Evolutionary conservation across 257 asterid genomes (phyloP).

Genomic region (Ophiorrhiza pumila): DNA sequence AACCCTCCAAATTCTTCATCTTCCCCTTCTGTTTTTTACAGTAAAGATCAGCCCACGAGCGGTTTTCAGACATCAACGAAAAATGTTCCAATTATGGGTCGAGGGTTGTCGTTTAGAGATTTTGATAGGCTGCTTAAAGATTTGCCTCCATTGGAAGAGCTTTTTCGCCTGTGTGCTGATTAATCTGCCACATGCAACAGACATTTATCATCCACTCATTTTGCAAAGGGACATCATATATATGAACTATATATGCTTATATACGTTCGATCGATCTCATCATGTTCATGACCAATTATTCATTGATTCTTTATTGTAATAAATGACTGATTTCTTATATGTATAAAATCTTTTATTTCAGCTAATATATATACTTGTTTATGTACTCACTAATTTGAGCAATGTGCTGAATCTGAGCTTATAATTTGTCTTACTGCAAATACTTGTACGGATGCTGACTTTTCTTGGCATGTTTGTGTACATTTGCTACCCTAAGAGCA

Average conservation of each 20-base stretch:
- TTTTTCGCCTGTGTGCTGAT: constrained; percentile 22
- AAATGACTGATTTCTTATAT: no score
- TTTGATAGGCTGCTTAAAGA: constrained; percentile 37
- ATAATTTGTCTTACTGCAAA: no score
- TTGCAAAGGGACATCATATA: not conserved
- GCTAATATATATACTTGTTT: not conserved
- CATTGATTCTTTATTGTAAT: not conserved
- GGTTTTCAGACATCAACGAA: no score
- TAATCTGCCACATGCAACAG: not conserved
- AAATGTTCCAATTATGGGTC: constrained; percentile 11
- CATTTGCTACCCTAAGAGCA: no score
- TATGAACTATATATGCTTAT: no score
- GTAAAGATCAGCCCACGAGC: not conserved
- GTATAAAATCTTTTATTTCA: no score
- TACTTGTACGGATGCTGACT: no score
- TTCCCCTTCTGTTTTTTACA: not conserved
- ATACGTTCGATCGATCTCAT: not conserved
- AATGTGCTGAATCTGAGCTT: no score
- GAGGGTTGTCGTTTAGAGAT: constrained; percentile 41
- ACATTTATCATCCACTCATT: not conserved
- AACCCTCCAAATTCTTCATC: not conserved
- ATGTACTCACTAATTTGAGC: not conserved
- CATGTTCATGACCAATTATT: no score
- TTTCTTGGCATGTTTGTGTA: no score
- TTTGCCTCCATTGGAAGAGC: constrained; percentile 40